Evolutionary conservation across 306 rosid genomes (phyloP), one percentile per base, ranked within the genome.

Genomic region (Rosa multiflora): DNA sequence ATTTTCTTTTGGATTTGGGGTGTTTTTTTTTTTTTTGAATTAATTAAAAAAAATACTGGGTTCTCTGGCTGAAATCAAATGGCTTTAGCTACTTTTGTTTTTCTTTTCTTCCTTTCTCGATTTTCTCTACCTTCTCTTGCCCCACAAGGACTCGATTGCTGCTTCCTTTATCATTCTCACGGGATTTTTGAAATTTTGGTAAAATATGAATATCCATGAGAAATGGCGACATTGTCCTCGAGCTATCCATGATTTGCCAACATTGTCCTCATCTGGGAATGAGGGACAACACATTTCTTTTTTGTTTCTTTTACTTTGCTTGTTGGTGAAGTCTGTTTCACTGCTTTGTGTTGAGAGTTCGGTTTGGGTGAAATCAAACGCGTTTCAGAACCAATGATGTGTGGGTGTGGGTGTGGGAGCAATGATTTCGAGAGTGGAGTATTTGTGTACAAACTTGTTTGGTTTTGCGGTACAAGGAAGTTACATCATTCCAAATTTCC

Each of bases 11-110:
- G 64, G 35, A 20, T 12, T 32, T 44, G 35, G 44, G 12, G 2
- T 69, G 6, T 5, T 64, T 47, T 64, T 5, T 26, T 29, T 3
- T 11, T 61, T 26, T 20, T 43, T 71, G 48, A 63, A 53, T 67
- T 77, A 78, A 56, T 3, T 20, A 8, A n/a, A 56, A 56, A 55
- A 55, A n/a, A 8, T n/a, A 72, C 70, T 46, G 47, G 55, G 74
- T 80, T 76, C 81, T 71, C 84, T 84, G 80, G 76, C 83, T 62
- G 84, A 46, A 79, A 82, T 74, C 56, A 59, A 77, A 78, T 73
- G 84, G 61, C 80, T 55, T 81, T 82, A 18, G 32, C 40, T 20
- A 10, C 70, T 71, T 74, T 59, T 58, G 5, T 23, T 32, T 61
- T n/a, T 40, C 32, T 47, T 35, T 6, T 56, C 72, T 59, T 69